These are phyloP conservation scores for Daldinia concentrica DNA, from an alignment of 495 filamentous ascomycete species.

Conservation along the genomic window DNA sequence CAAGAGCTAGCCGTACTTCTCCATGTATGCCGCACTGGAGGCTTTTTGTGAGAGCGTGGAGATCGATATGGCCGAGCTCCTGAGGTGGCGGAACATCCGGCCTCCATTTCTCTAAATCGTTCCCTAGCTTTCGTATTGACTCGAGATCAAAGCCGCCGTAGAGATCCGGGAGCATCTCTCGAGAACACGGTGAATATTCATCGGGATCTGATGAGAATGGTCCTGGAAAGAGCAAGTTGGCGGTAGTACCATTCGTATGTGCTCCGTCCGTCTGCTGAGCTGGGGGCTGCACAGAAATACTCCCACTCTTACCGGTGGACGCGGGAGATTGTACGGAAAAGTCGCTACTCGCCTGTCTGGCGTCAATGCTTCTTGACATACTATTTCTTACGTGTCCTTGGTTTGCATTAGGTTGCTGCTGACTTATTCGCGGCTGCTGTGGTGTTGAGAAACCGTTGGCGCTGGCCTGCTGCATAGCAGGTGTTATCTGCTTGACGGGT, in stretches of 20 bases:
- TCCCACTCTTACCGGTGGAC: constrained; percentile 49
- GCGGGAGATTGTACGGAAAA: constrained; percentile 56
- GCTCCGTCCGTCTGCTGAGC: constrained; percentile 46
- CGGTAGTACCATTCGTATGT: constrained; percentile 39
- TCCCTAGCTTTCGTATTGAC: constrained; percentile 68
- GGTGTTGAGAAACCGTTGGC: constrained; percentile 63
- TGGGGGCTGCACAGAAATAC: constrained; percentile 48
- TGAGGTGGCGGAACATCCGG: constrained; percentile 77
- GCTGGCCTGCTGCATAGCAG: constrained; percentile 52
- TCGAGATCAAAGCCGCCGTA: constrained; percentile 73
- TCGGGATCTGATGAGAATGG: constrained; percentile 52
- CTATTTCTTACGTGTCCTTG: constrained; percentile 52
- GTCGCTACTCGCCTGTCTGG: constrained; percentile 51
- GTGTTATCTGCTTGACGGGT: constrained; percentile 61
- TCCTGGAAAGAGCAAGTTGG: constrained; percentile 45
- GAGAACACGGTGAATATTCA: constrained; percentile 70
- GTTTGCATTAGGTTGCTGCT: constrained; percentile 47
- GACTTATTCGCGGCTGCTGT: constrained; percentile 53
- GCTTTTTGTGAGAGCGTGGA: constrained; percentile 89
- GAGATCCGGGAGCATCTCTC: constrained; percentile 56
- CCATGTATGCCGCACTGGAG: constrained; percentile 90
- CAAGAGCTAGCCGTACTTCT: constrained; percentile 87
- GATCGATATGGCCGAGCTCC: constrained; percentile 88
- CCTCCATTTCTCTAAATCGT: constrained; percentile 68
- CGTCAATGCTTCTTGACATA: constrained; percentile 54